These are phyloP conservation scores for Spatholobus suberectus DNA, from an alignment of 306 rosid species.

Conservation along the genomic window DNA sequence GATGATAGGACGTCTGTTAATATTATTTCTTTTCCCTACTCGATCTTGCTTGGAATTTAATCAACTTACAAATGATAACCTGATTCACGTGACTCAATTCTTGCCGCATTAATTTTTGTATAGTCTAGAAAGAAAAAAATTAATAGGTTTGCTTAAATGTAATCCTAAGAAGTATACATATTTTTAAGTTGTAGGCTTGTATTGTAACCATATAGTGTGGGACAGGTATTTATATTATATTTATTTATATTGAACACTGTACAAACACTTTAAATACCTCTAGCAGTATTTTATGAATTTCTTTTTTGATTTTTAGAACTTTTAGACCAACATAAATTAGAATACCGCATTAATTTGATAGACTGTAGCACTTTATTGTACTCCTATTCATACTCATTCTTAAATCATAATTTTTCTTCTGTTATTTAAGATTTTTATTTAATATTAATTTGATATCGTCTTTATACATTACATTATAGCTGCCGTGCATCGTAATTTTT, in stretches of 20 bases:
- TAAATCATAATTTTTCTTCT: no score
- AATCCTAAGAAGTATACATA: neutral
- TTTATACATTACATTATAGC: no score
- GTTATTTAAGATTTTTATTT: neutral
- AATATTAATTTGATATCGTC: no score
- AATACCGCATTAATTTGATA: neutral
- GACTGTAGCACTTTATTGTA: neutral
- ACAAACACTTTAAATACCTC: neutral
- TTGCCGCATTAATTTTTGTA: neutral
- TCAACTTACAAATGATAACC: slow-evolving; percentile 15
- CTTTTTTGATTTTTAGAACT: neutral
- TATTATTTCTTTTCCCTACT: neutral
- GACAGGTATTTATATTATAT: neutral
- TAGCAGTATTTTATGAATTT: no score
- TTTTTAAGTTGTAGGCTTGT: neutral
- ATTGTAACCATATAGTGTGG: neutral
- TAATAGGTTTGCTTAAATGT: neutral
- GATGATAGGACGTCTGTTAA: slow-evolving; percentile 31
- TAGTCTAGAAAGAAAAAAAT: neutral
- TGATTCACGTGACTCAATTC: slow-evolving; percentile 13
- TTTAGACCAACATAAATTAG: neutral
- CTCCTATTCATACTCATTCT: no score
- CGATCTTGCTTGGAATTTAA: neutral
- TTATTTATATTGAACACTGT: neutral
- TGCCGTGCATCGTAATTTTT: no score